Base-by-base conservation (phyloP, 129 eudicot species). In the Calendula officinalis region DNA sequence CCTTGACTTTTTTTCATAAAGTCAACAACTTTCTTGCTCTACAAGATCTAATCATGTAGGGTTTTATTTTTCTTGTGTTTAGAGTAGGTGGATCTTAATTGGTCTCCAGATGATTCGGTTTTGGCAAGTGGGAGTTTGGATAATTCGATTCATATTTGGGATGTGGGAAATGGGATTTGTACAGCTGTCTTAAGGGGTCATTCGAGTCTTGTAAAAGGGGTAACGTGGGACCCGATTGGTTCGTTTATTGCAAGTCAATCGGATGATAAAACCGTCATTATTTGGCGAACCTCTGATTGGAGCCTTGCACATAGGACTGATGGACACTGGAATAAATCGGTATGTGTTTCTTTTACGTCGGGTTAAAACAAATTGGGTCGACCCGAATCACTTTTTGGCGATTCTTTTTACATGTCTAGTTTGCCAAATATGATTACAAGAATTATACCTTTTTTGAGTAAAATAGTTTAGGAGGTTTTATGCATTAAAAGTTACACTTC, bases 31-130 rank as follows among this genome's bases (percentile, higher is more conserved):
- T 16, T 12, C 47, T 65, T 7, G 15, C 58, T 36, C 12, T 75
- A 32, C 50, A 60, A 71, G 32, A 58, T 78, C 77, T 82, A 78
- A 81, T 68, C 81, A 71, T 61, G 62, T 39, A 56, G 51, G 30
- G 30, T 22, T 69, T 72, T 6, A 36, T 74, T 3, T 52, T 84
- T 77, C 64, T 79, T 52, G 59, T 86, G 95, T 80, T 53, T 82
- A 75, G 91, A 80, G 92, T 89, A 94, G 99, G 99, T 94, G 95
- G 99, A 94, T 94, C 99, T 94, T 64, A 94, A 94, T 78, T 94
- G 99, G 99, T 94, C 99, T 33, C 97, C 99, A n/a, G 99, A 94
- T 84, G 97, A 94, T 73, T 86, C 97, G 5, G 80, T 73, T 72
- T 78, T 94, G 76, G 97, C 92, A 14, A 94, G 99, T 51, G 99